phyloP scores from a whole-genome alignment of 75 land plant genomes.

The Cupressus sempervirens region DNA sequence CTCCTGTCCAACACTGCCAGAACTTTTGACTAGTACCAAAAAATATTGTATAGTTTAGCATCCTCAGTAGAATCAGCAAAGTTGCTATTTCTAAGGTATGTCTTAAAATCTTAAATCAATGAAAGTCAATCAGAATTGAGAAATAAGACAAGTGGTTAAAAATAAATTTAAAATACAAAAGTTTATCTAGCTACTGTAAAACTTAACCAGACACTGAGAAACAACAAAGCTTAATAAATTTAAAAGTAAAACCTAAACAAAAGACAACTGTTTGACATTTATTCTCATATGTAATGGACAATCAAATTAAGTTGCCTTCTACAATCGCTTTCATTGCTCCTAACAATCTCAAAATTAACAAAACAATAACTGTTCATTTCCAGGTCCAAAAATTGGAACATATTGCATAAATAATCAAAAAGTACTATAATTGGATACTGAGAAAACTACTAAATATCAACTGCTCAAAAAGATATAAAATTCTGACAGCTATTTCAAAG shows the following conservation, averaged over 20 bases:
- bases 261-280: neutral
- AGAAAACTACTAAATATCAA: neutral
- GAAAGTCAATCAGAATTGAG: neutral
- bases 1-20: constrained; percentile 3
- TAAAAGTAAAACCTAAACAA: neutral
- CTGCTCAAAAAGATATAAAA: neutral
- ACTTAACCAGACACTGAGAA: neutral
- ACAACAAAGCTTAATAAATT: neutral
- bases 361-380: neutral
- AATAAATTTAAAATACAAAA: neutral
- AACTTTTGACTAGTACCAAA: constrained; percentile 3
- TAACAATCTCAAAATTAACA: neutral
- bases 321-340: neutral
- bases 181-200: neutral
- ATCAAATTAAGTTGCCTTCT: constrained; percentile 1
- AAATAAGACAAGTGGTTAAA: neutral
- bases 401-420: neutral
- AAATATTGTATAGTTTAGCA: neutral
- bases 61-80: neutral
- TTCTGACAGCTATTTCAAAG: neutral
- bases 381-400: neutral
- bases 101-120: neutral
- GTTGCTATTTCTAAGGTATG: neutral
- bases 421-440: neutral
- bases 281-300: neutral